Conservation (phyloP, 2,329 filamentous ascomycete species). For the Talaromyces piceae region DNA sequence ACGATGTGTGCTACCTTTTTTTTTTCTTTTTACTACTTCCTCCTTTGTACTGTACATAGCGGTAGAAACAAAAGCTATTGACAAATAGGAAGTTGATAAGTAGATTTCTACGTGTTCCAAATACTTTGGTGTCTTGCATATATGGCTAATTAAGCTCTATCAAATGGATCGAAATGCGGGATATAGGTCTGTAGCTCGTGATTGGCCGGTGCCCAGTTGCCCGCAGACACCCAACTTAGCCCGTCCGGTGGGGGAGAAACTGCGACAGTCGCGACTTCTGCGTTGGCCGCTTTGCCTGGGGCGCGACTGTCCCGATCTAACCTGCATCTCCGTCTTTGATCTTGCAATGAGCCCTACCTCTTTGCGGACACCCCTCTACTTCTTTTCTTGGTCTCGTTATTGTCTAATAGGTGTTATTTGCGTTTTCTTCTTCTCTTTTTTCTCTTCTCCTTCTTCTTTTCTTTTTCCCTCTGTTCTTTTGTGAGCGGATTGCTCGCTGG, state of each 20-base stretch:
- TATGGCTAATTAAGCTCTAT: not conserved
- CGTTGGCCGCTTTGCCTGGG: not conserved
- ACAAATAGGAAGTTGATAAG: not conserved
- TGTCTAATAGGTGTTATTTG: too few species aligned
- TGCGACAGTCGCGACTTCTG: constrained; percentile 33
- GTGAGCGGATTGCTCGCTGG: not conserved
- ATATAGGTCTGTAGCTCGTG: not conserved
- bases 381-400: too few species aligned
- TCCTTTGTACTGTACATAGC: constrained; percentile 3
- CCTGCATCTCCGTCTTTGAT: not conserved
- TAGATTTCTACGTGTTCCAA: not conserved
- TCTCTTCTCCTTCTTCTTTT: not conserved
- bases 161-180: not conserved
- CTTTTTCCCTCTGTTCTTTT: too few species aligned
- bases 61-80: not conserved
- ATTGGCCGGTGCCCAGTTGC: not conserved
- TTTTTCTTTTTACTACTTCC: not conserved
- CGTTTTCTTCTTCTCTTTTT: not conserved
- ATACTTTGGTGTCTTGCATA: not conserved
- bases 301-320: not conserved
- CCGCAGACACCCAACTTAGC: constrained; percentile 18
- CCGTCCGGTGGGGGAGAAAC: constrained; percentile 32
- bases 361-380: not conserved
- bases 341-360: not conserved
- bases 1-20: not conserved